Evolutionary conservation across 371 early-diverging fungal species (phyloP), one percentile per base, ranked within the genome.

Genomic region (Rhizopus arrhizus): DNA sequence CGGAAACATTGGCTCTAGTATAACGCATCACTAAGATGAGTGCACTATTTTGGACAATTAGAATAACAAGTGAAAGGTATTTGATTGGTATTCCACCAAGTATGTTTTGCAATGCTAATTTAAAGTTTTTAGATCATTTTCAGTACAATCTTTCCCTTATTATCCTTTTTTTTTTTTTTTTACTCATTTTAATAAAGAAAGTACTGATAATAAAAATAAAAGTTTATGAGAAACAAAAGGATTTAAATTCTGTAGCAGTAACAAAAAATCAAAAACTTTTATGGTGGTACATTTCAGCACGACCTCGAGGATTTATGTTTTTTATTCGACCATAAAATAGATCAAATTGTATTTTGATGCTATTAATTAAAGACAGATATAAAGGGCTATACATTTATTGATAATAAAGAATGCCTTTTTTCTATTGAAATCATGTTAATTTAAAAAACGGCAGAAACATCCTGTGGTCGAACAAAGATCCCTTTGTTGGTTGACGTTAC

Each of bases 41-140:
- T 34, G 86, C 81, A 48, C 90, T 89, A 79, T 93, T 93, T 60
- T 95, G 95, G 52, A 95, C 83, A 2, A 91, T 89, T 12, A 95
- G 84, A 4, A 87, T 86, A 33, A 91, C 58, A 9, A 95, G 82
- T 4, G 91, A 89, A 41, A 92, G 64, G 61, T 87, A 88, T 69
- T 90, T 91, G 47, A 92, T 56, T 22, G 42, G 41, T 53, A 36
- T 41, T 38, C 35, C 36, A 53, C 5, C 13, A 22, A 53, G 15
- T 43, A 43, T 43, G n/a, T 15, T 13, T 15, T n/a, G 15, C n/a
- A 43, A 13, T 5, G 43, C 43, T 43, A 36, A 9, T 36, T 6
- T 36, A 36, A 36, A 9, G 36, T 9, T 36, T 36, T 40, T 40
- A 10, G 40, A 10, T 40, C 10, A 51, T 12, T 8, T 46, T 48